A percentile compares a stretch with the other conserved stretches of the same genome.
Evolutionary conservation across 192 early-diverging fungal species (phyloP).

Genomic region (Spizellomyces punctatus): DNA sequence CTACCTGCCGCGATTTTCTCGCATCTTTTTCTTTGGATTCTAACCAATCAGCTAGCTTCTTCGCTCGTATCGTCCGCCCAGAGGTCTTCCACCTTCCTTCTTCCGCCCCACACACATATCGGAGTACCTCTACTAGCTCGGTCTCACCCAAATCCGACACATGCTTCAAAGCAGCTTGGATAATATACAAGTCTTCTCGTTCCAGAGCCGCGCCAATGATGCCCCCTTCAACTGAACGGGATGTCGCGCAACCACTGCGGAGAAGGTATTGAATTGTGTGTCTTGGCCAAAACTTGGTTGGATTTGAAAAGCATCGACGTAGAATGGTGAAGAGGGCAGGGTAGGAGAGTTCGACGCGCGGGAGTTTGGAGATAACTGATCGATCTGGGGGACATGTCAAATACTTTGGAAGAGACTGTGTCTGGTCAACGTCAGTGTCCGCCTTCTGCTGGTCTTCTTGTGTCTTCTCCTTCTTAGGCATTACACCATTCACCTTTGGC

Average conservation of each 20-base stretch:
- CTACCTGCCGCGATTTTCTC: neutral
- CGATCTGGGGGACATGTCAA: neutral
- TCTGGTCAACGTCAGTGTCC: neutral
- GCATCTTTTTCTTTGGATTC: neutral
- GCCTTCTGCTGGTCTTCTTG: neutral
- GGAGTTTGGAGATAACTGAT: constrained; percentile 5
- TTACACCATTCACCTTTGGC: neutral
- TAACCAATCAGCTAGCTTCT: neutral
- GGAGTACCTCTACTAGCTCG: constrained; percentile 14
- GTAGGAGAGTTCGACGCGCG: constrained; percentile 20
- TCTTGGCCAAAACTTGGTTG: constrained; percentile 19
- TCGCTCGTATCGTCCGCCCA: neutral
- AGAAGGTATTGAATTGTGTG: constrained; percentile 13
- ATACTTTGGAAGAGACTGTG: constrained; percentile 2
- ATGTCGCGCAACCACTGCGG: neutral
- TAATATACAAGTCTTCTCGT: constrained; percentile 6
- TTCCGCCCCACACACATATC: constrained; percentile 3
- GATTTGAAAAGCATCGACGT: constrained; percentile 1
- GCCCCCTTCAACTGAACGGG: neutral
- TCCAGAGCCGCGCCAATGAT: constrained; percentile 8
- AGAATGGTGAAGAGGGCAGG: constrained; percentile 4
- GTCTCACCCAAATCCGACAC: constrained; percentile 7
- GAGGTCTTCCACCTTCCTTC: neutral
- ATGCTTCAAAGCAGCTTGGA: neutral
- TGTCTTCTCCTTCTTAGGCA: neutral